Conservation (phyloP, 352 stramenopile species). For the Phytophthora uliginosa region DNA sequence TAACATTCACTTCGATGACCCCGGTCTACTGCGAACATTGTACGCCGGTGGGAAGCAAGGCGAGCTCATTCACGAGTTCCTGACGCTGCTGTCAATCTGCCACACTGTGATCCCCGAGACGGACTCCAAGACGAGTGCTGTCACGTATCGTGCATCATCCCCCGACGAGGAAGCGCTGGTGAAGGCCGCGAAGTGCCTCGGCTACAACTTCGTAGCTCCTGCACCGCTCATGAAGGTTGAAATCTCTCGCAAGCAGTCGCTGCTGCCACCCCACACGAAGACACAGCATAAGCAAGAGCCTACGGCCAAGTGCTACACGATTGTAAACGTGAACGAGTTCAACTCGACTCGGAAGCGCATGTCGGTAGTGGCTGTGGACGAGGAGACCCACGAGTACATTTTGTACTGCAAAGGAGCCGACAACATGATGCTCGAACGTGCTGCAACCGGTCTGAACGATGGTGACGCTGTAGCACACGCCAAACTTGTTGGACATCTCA, state of each 20-base stretch:
- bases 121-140: conserved; percentile 65
- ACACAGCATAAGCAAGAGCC: conserved; percentile 19
- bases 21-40: conserved; percentile 45
- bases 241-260: conserved; percentile 48
- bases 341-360: conserved; percentile 98
- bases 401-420: conserved; percentile 89
- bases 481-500: conserved; percentile 57
- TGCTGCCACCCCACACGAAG: conserved; percentile 24
- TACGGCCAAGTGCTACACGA: conserved; percentile 47
- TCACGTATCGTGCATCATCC: conserved; percentile 65
- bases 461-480: conserved; percentile 19
- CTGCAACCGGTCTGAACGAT: conserved; percentile 18
- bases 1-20: conserved; percentile 69
- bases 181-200: conserved; percentile 67
- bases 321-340: conserved; percentile 90
- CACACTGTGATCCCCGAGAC: conserved; percentile 75
- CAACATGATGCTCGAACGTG: conserved; percentile 85
- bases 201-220: conserved; percentile 68
- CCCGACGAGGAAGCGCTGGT: conserved; percentile 79
- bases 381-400: conserved; percentile 51
- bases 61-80: conserved; percentile 65
- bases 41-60: conserved; percentile 43
- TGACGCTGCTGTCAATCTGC: conserved; percentile 67
- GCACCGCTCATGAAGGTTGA: conserved; percentile 62
- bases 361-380: conserved; percentile 94